Percentiles rank a stretch among this genome's conserved stretches.
Conservation (phyloP, 2,329 filamentous ascomycete genomes). For the Aspergillus flavus region DNA sequence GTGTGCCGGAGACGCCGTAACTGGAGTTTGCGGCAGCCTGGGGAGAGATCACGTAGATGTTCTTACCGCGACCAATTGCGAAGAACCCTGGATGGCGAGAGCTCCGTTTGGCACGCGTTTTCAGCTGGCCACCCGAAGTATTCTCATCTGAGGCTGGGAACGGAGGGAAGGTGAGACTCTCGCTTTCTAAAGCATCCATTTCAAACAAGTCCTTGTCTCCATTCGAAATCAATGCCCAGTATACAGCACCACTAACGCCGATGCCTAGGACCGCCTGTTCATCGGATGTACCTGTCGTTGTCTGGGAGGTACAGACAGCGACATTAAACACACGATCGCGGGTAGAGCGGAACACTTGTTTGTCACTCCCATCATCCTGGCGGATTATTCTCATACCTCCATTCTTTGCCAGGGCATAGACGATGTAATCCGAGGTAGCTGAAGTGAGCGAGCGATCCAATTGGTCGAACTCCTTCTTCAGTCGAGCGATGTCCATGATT, state of each 20-base stretch:
- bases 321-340: conserved; percentile 96
- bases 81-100: conserved; percentile 91
- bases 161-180: conserved; percentile 87
- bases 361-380: conserved; percentile 89
- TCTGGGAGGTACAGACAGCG: conserved; percentile 71
- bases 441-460: conserved; percentile 91
- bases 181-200: conserved; percentile 75
- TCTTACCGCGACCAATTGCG: conserved; percentile 92
- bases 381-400: conserved; percentile 91
- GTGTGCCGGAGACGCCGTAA: conserved; percentile 54
- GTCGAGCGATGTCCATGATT: conserved; percentile 86
- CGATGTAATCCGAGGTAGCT: conserved; percentile 87
- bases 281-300: conserved; percentile 56
- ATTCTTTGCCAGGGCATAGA: conserved; percentile 91
- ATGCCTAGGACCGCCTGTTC: conserved; percentile 88
- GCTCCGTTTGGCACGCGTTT: conserved; percentile 91
- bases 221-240: conserved; percentile 83
- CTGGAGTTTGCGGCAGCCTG: conserved; percentile 53
- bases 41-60: conserved; percentile 82
- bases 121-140: conserved; percentile 85
- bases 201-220: conserved; percentile 78
- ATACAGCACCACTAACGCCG: conserved; percentile 92
- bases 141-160: conserved; percentile 85
- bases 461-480: conserved; percentile 98
- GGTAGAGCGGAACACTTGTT: conserved; percentile 87